These are phyloP conservation scores for Schwanniomyces pseudopolymorphus DNA, from an alignment of 805 yeast species.

Conservation along the genomic window DNA sequence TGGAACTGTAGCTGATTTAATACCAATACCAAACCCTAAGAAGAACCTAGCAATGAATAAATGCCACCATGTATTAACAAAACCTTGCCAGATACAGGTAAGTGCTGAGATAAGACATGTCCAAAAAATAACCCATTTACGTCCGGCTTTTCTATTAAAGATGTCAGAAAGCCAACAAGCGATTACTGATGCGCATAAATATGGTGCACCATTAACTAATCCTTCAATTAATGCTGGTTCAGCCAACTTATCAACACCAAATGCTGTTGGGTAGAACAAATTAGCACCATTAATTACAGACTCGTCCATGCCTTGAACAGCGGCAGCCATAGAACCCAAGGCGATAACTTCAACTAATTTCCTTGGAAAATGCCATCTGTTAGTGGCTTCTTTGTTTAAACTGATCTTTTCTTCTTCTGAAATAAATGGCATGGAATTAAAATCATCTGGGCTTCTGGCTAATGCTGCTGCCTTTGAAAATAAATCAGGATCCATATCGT, in stretches of 20 bases:
- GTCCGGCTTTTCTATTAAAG: constrained; percentile 52
- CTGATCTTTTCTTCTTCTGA: constrained; percentile 45
- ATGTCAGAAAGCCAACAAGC: constrained; percentile 63
- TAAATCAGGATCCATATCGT: constrained; percentile 55
- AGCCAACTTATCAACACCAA: constrained; percentile 48
- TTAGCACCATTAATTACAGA: constrained; percentile 70
- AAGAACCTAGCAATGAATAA: constrained; percentile 58
- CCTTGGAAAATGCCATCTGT: constrained; percentile 45
- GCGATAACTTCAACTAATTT: constrained; percentile 54
- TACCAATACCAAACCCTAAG: constrained; percentile 63
- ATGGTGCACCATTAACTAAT: constrained; percentile 64
- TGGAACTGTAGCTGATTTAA: constrained; percentile 67
- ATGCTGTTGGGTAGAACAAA: constrained; percentile 53
- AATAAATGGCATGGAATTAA: constrained; percentile 54
- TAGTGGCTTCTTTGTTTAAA: constrained; percentile 47
- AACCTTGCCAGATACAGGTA: constrained; percentile 70
- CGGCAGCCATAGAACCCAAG: constrained; percentile 65
- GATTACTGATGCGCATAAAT: constrained; percentile 54
- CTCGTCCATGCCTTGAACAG: constrained; percentile 77
- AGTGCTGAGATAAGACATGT: constrained; percentile 58
- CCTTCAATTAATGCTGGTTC: constrained; percentile 55
- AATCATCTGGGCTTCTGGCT: constrained; percentile 57
- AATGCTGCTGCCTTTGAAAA: constrained; percentile 61
- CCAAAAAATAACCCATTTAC: constrained; percentile 60
- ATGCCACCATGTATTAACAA: constrained; percentile 59